Base-by-base conservation (phyloP, 2,329 filamentous ascomycete genomes). In the Tolypocladium paradoxum region DNA sequence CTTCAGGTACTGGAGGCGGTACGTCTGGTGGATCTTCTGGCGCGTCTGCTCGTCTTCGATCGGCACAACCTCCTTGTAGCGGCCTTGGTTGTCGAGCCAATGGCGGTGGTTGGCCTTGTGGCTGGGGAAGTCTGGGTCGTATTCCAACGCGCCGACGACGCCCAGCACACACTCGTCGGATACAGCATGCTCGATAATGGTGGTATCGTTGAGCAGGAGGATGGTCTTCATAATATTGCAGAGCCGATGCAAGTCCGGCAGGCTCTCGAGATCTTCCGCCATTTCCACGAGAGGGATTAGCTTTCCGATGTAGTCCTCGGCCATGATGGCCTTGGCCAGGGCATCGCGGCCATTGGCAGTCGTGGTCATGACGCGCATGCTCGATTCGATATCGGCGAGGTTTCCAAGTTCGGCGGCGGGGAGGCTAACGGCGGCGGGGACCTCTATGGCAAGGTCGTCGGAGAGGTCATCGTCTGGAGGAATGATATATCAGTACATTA, bases 171-270 rank as follows among this genome's bases (percentile, higher is more conserved):
- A 86, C 54, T 90, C 83, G 70, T 97, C 92, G 16, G 88, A 89
- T 29, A 99, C 91, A 16, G 92, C 87, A 61, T 90, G 85, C 70
- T 99, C 93, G 63, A 99, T 96, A 58, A 99, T 95, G 55, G 84
- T 81, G 33, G 87, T 95, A 67, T 99, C 93, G 72, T 97, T 99
- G 57, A 97, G 81, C 51, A 97, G 76, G 52, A 99, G 95, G 53
- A 97, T 80, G 55, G 87, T 87, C 76, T 99, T 99, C 88, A 96
- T 93, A 67, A 99, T 96, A 68, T 90, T 96, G 80, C 93, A 99
- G 47, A 99, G 76, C 48, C 88, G 83, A 68, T 97, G 93, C 55
- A 99, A 74, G 65, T 97, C 92, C 24, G 81, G 73, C 9, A 95
- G 74, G 66, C 88, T 91, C 70, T 99, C 90, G 55, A 96, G 79